Conservation (phyloP, 257 asterid genomes). For the Salvia hispanica region DNA sequence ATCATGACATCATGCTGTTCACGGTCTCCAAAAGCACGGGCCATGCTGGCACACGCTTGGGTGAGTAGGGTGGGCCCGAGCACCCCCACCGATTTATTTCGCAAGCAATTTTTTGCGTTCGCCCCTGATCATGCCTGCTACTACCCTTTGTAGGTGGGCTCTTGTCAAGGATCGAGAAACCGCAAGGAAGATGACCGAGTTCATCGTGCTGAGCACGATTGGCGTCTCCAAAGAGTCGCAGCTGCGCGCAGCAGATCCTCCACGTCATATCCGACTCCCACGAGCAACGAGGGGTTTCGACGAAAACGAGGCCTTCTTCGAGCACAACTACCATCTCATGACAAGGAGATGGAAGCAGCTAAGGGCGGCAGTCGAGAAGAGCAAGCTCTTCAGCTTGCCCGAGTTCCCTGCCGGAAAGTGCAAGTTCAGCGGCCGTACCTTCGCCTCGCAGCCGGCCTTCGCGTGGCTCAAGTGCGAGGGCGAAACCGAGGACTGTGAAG, state of each 20-base stretch:
- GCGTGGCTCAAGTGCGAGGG: conserved; percentile 88
- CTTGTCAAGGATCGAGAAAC: conserved; percentile 71
- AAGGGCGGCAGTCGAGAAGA: conserved; percentile 50
- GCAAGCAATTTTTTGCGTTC: too few relatives aligned
- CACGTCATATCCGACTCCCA: conserved; percentile 59
- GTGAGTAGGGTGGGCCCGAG: conserved; percentile 39
- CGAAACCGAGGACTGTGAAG: conserved; percentile 65
- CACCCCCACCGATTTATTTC: background rate
- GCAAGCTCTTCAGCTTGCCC: conserved; percentile 66
- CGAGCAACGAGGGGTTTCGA: conserved; percentile 35
- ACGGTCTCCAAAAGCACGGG: conserved; percentile 95
- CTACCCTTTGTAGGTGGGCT: conserved; percentile 72
- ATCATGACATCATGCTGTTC: conserved; percentile 89
- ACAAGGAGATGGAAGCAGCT: conserved; percentile 74
- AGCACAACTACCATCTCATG: conserved; percentile 54
- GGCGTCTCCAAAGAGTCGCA: conserved; percentile 97
- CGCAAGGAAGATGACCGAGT: conserved; percentile 81
- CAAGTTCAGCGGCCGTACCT: conserved; percentile 55
- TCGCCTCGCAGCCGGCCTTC: conserved; percentile 77
- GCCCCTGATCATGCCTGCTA: background rate
- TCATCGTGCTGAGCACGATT: conserved; percentile 68
- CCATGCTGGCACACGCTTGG: conserved; percentile 87
- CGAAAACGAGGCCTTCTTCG: conserved; percentile 57
- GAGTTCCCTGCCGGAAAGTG: conserved; percentile 54
- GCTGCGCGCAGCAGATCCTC: conserved; percentile 79